Percentiles rank a stretch among this genome's conserved stretches.
Conservation (phyloP, 1,284 basidiomycete genomes). For the Cryptococcus sp. region DNA sequence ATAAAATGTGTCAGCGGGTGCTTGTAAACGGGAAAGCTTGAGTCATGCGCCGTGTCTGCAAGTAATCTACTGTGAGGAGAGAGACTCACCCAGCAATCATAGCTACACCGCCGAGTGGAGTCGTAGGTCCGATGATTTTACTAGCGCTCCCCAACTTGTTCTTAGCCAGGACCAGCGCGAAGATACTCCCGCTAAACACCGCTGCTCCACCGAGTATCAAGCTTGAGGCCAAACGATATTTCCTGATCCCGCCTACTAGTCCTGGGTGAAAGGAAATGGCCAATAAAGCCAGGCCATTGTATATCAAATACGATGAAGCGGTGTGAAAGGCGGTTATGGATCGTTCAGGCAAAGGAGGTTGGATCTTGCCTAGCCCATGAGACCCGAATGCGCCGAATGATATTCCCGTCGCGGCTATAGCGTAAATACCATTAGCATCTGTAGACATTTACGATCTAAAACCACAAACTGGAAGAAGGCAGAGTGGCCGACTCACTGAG, state of each 20-base stretch:
- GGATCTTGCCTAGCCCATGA: conserved; percentile 45
- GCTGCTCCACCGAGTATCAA: conserved; percentile 65
- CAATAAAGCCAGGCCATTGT: conserved; percentile 74
- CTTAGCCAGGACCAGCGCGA: conserved; percentile 62
- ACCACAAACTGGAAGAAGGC: no score
- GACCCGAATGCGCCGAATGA: conserved; percentile 51
- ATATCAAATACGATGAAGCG: conserved; percentile 56
- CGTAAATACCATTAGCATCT: no score
- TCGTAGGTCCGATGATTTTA: conserved; percentile 69
- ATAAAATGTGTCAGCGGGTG: conserved; percentile 4
- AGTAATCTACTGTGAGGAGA: background rate
- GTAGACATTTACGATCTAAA: no score
- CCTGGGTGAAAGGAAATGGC: conserved; percentile 70
- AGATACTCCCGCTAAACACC: conserved; percentile 72
- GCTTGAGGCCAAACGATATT: conserved; percentile 68
- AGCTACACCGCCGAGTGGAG: conserved; percentile 68
- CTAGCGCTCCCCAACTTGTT: conserved; percentile 56
- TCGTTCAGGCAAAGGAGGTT: conserved; percentile 43
- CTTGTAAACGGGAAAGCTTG: background rate
- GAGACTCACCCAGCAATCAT: conserved; percentile 75
- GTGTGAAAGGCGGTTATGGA: conserved; percentile 44
- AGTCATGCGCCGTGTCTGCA: background rate
- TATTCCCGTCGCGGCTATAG: conserved; percentile 50
- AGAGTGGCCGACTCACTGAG: conserved; percentile 28
- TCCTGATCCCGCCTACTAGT: conserved; percentile 14